Evolutionary conservation across 1,139 yeast genomes (phyloP), one percentile per base, ranked within the genome.

Genomic region (Blastobotrys raffinosifermentans): DNA sequence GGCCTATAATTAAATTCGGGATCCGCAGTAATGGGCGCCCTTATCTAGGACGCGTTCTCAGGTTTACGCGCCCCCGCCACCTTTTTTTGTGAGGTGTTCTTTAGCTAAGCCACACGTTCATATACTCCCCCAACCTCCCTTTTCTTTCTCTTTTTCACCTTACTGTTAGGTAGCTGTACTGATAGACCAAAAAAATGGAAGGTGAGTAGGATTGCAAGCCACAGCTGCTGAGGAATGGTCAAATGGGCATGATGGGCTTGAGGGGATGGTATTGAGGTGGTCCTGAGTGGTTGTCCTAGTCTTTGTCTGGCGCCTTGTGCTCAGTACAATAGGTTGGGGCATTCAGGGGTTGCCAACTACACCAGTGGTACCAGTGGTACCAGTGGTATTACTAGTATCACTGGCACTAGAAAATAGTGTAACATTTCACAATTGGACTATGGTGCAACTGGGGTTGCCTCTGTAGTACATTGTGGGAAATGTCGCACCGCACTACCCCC

Each of bases 171-270:
- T 14, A 6, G 8, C 27, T 41, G 41, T 38, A 38, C 31, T 38
- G 36, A 38, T 38, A 35, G 31, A 38, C 31, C 26, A 37, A 40
- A 34, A 19, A 35, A 47, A 48, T 48, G 50, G 52, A 47, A 47
- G 52, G 52, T 46, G 34, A 41, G 51, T 45, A 22, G 4, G 10
- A 16, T n/a, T 15, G 25, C 13, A 8, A n/a, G 10, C 11, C 19
- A 27, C 19, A 14, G 10, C 11, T 15, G 16, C 19, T 31, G 19
- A 13, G 19, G 25, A 33, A 21, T 13, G 32, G 21, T 31, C n/a
- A n/a, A n/a, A n/a, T n/a, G n/a, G 27, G 32, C 14, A 13, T 19
- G 37, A 18, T 11, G 10, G 14, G 25, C 22, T 35, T 22, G 19
- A 26, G 33, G 30, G 29, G 33, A 20, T 20, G 5, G 32, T 10